Conservation (phyloP, 2,329 filamentous ascomycete species). For the Aspergillus pseudotamarii region DNA sequence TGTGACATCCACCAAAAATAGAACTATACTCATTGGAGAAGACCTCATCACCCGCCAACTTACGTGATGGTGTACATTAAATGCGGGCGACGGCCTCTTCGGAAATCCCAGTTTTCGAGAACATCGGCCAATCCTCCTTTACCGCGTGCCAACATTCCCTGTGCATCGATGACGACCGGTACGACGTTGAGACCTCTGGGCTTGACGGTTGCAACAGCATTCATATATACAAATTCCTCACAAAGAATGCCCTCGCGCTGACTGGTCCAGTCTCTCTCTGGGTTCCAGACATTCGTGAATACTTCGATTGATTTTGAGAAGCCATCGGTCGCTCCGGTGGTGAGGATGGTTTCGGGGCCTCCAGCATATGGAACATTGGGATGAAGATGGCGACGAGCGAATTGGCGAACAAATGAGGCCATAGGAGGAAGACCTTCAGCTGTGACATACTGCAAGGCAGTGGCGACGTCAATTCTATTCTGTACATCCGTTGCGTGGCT, state of each 20-base stretch:
- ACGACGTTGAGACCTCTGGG: conserved; percentile 74
- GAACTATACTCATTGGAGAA: not conserved
- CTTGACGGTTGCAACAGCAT: conserved; percentile 66
- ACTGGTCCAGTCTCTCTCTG: conserved; percentile 65
- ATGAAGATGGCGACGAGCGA: conserved; percentile 74
- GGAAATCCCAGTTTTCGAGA: conserved; percentile 77
- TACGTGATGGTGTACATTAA: conserved; percentile 88
- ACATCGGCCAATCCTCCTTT: conserved; percentile 76
- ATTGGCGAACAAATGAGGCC: conserved; percentile 75
- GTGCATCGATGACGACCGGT: conserved; percentile 73
- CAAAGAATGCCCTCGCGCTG: conserved; percentile 76
- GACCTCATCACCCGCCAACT: conserved; percentile 43
- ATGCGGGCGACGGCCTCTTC: conserved; percentile 74
- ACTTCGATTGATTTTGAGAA: conserved; percentile 76
- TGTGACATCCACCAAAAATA: not conserved
- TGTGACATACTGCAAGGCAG: conserved; percentile 85
- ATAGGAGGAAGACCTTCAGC: conserved; percentile 80
- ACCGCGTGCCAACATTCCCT: conserved; percentile 77
- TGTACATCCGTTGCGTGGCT: conserved; percentile 60
- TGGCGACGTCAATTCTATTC: conserved; percentile 76
- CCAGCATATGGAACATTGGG: conserved; percentile 77
- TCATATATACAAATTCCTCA: conserved; percentile 81
- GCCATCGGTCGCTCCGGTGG: conserved; percentile 82
- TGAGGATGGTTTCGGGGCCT: conserved; percentile 77
- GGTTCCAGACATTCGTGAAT: conserved; percentile 74